Evolutionary conservation across 495 filamentous ascomycete species (phyloP), one percentile per base, ranked within the genome.

Genomic region (Sordaria brevicollis): DNA sequence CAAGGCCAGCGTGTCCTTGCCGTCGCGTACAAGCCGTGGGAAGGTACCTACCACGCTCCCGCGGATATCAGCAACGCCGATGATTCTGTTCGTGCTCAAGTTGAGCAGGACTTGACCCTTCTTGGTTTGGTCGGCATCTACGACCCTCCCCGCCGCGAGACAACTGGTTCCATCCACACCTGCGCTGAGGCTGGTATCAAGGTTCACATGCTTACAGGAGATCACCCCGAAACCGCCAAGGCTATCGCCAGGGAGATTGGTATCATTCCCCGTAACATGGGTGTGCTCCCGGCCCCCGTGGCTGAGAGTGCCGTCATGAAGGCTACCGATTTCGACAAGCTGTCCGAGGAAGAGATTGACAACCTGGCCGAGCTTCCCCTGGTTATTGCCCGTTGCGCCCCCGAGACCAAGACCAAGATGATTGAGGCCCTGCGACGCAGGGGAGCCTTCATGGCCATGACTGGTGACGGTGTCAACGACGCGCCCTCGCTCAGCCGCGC

Each of bases 391-490:
- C 86, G 89, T 65, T 91, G 89, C 68, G 84, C 86, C 1, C 89
- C 89, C 2, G 81, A 88, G 72, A 90, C 89, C 13, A 91, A 91
- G 80, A 85, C 85, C 0, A 84, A 85, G 49, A 89, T 91, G 85
- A 88, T 93, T 35, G 87, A 89, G 70, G 87, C 89, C 11, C 83
- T 92, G 11, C 86, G 89, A 68, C 85, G 89, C 37, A 85, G 90
- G 3, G 79, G 83, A 5, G 77, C 80, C 25, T 90, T 83, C 72
- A 87, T 86, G 79, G 86, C 85, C 65, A 89, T 89, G 86, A 89
- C 86, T 6, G 87, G 92, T 15, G 92, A 96, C 75, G 92, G 92
- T 5, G 92, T 96, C 65, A 96, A 96, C 73, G 92, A 96, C 71
- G 91, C 91, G 1, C 92, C 92, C 0, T 91, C 90, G 11, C 82